Evolutionary conservation across 371 early-diverging fungal genomes (phyloP), one percentile per base, ranked within the genome.

Genomic region (Mortierella sp.): DNA sequence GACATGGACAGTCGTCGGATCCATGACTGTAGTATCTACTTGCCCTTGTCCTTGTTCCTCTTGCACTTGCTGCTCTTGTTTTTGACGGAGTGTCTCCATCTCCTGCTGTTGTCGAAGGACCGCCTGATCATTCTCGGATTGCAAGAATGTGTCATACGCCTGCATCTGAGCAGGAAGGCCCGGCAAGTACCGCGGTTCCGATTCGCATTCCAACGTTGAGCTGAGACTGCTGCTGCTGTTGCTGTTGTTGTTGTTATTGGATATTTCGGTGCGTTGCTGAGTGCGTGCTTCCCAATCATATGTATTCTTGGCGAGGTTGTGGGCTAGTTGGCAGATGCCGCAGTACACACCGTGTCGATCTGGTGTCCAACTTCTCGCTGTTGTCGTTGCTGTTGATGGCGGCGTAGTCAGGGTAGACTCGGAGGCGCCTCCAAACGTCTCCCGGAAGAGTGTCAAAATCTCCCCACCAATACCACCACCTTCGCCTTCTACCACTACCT

Each of bases 241-340:
- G 4, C 10, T 28, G 31, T 31, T 13, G 54, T 14, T 21, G 54
- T 70, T 24, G 16, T 24, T 38, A 38, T 45, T n/a, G 45, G 26
- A 3, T 13, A 26, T 71, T 26, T 45, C 45, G 9, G 44, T 11
- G 14, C 26, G 44, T n/a, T 44, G 34, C 13, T 16, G 28, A 3
- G 10, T 55, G 34, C 63, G 65, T 21, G 63, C 44, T 42, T 57
- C 47, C 79, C 79, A 74, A 42, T 74, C 70, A 44, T 74, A 70
- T 44, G 65, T 45, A 24, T 65, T 45, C 52, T 75, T 48, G 16
- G 76, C 65, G 26, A 82, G 42, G 19, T 68, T 70, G 28, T 79
- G 83, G 0, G 83, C 83, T 8, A 79, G 57, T 42, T 73, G 73
- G 42, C 83, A 82, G 28, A 82, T 73, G n/a, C 76, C 71, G 28